Evolutionary conservation across 768 basidiomycete genomes (phyloP), one percentile per base, ranked within the genome.

Genomic region (Porphyrellus cyaneotinctus): DNA sequence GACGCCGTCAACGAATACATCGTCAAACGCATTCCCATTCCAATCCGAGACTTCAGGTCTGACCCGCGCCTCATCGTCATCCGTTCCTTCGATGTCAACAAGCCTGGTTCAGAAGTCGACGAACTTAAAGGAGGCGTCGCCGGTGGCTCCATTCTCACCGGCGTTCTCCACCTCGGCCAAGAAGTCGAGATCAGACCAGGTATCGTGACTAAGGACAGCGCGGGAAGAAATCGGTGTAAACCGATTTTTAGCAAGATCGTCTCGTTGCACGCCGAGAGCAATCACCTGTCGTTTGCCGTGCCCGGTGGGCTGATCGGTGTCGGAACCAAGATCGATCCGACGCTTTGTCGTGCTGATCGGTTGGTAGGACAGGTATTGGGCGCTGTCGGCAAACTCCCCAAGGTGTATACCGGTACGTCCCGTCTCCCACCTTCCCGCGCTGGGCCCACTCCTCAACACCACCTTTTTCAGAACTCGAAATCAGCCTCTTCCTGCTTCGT

Each of bases 1-100:
- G 95, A 97, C 68, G 97, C 95, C 17, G 94, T 99, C 44, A 97
- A 95, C 74, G 95, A 97, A 64, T 97, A 97, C 75, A 95, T 98
- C 70, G 93, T 93, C 59, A 95, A 92, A 70, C 84, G 89, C 47
- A 97, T 99, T 63, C 93, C 97, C 17, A 89, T 98, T 44, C 97
- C 95, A 42, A 74, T 85, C 32, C 91, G 95, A 53, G 90, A 98
- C 77, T 99, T 98, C 72, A 79, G 84, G 31, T 87, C 92, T 26
- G 85, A 90, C 56, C 93, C 97, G 0, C 85, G 87, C 31, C 85
- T 99, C 59, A 98, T 98, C 68, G 95, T 98, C 69, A 99, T 99
- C 71, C 92, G 95, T 59, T 97, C 94, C 18, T 99, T 98, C 74
- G 97, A 99, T 70, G 95, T 99, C 70, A 99, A 99, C 81, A 97